A percentile compares a stretch with the other conserved stretches of the same genome.
Conservation (phyloP, 1,139 yeast genomes). For the Debaryomyces sp. region DNA sequence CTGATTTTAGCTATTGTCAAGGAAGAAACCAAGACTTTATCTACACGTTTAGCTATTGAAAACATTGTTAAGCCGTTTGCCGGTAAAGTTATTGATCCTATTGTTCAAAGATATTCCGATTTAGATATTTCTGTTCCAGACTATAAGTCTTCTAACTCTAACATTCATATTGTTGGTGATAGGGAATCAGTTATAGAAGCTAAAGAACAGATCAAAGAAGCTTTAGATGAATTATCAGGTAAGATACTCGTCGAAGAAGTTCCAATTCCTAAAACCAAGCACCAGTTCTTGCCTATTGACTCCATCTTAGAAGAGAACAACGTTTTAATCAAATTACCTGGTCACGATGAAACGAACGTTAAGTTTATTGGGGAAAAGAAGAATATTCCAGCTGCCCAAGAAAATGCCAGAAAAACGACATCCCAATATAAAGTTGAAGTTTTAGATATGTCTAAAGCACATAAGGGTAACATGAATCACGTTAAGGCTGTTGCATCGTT, state of each 20-base stretch:
- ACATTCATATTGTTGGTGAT: conserved; percentile 59
- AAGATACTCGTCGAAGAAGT: conserved; percentile 41
- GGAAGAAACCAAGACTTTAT: conserved; percentile 67
- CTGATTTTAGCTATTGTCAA: conserved; percentile 74
- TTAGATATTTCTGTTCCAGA: conserved; percentile 41
- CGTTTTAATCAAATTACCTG: conserved; percentile 67
- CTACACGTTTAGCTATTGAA: conserved; percentile 51
- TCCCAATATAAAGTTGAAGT: conserved; percentile 59
- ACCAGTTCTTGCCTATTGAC: conserved; percentile 50
- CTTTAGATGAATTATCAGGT: conserved; percentile 48
- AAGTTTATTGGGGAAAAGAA: conserved; percentile 65
- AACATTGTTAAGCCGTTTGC: conserved; percentile 57
- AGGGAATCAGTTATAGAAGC: conserved; percentile 59
- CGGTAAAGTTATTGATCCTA: conserved; percentile 24
- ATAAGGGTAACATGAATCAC: conserved; percentile 75
- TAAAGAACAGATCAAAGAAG: conserved; percentile 47
- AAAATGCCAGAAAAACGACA: conserved; percentile 55
- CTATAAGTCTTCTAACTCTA: conserved; percentile 24
- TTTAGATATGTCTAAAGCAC: conserved; percentile 84
- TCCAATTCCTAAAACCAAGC: conserved; percentile 46
- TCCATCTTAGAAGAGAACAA: conserved; percentile 51
- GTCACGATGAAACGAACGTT: conserved; percentile 47
- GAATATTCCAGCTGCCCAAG: conserved; percentile 62
- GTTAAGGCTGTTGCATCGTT: conserved; percentile 74
- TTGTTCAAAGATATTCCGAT: conserved; percentile 24